Evolutionary conservation across 2,329 filamentous ascomycete genomes (phyloP).

Genomic region (Falciphora oryzae): DNA sequence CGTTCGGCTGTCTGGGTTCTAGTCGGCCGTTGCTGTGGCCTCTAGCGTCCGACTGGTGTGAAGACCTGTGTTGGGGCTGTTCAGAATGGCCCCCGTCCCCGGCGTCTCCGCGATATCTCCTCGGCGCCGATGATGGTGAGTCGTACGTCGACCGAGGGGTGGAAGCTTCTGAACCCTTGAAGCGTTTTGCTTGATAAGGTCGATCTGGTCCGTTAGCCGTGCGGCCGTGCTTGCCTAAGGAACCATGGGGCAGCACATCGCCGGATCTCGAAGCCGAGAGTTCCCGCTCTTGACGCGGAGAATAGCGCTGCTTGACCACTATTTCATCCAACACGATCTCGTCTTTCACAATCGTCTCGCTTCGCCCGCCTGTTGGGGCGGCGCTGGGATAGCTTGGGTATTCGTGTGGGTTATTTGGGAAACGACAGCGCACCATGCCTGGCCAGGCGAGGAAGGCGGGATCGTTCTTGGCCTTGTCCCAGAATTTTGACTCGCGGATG

Average conservation of each 20-base stretch:
- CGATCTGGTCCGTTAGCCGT: too few relatives aligned
- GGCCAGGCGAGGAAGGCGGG: constrained; percentile 32
- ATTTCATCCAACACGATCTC: constrained; percentile 1
- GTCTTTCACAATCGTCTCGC: constrained; percentile 1
- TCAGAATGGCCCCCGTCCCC: background rate
- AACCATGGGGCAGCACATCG: background rate
- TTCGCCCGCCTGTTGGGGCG: background rate
- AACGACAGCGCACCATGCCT: constrained; percentile 22
- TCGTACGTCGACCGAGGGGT: background rate
- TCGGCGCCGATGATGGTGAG: background rate
- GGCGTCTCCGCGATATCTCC: background rate
- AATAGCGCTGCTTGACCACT: background rate
- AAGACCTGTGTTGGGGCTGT: background rate
- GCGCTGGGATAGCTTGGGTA: constrained; percentile 20
- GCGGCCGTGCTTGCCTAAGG: constrained; percentile 6
- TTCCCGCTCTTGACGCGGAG: too few relatives aligned
- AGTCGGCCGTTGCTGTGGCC: background rate
- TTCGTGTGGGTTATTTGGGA: constrained; percentile 19
- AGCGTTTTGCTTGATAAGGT: constrained; percentile 2
- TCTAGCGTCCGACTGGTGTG: background rate
- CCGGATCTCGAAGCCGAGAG: background rate
- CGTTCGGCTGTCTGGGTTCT: constrained; percentile 2
- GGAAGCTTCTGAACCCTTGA: background rate
- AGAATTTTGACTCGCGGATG: constrained; percentile 34
- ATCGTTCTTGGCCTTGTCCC: constrained; percentile 35